These are phyloP conservation scores for Coriolopsis trogii DNA, from an alignment of 1,284 basidiomycete genomes.

Conservation along the genomic window DNA sequence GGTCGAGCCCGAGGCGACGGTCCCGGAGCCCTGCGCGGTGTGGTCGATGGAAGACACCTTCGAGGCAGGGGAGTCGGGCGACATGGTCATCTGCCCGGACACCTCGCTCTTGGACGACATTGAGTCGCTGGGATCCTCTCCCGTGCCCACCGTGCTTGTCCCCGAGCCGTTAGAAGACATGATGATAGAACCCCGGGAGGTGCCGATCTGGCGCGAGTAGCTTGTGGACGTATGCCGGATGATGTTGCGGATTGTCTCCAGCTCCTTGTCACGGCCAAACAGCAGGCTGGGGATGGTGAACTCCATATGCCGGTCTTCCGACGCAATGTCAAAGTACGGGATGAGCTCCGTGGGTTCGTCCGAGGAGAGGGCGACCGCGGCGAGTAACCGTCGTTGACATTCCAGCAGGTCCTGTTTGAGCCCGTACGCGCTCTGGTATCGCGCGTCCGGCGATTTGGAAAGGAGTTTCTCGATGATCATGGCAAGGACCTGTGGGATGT, in stretches of 20 bases:
- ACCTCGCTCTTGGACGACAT: constrained; percentile 47
- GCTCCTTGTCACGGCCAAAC: constrained; percentile 71
- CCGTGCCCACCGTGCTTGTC: constrained; percentile 30
- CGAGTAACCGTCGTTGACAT: constrained; percentile 63
- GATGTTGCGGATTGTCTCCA: constrained; percentile 65
- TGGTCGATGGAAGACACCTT: constrained; percentile 24
- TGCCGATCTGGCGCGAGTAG: constrained; percentile 57
- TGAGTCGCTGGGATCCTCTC: constrained; percentile 48
- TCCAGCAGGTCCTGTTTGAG: constrained; percentile 66
- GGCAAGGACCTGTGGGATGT: constrained; percentile 71
- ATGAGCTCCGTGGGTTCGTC: constrained; percentile 69
- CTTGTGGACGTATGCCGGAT: constrained; percentile 64
- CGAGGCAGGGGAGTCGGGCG: constrained; percentile 24
- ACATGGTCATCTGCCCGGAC: constrained; percentile 28
- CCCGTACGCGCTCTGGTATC: constrained; percentile 72
- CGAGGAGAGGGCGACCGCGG: constrained; percentile 55
- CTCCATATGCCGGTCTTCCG: constrained; percentile 65
- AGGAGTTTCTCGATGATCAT: constrained; percentile 72
- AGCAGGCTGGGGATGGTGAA: constrained; percentile 69
- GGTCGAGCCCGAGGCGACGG: constrained; percentile 37
- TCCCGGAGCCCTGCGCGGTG: constrained; percentile 21
- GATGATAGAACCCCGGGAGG: constrained; percentile 43
- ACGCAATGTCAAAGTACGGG: constrained; percentile 63
- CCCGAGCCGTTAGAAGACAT: constrained; percentile 42
- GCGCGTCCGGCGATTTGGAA: constrained; percentile 61